Base-by-base conservation (phyloP, 129 eudicot genomes). In the Helianthus tuberosus region DNA sequence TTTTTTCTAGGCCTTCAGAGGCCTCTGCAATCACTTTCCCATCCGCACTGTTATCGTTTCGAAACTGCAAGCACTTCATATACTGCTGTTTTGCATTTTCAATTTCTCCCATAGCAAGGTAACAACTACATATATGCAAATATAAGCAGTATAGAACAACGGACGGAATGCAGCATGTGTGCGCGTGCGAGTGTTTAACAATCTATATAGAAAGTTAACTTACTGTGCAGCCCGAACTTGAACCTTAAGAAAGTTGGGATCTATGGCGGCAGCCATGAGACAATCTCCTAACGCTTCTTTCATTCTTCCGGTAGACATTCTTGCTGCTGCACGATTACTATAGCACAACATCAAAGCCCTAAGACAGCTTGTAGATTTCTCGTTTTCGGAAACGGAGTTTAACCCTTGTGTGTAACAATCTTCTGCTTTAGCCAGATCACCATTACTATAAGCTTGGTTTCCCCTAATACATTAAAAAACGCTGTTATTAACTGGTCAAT, bases 291-390 rank as follows among this genome's bases (percentile, higher is more conserved):
- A 77, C 44, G 97, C 99, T 80, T 88, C 99, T 80, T 86, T 88
- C 84, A 91, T 72, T 71, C 87, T 94, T 73, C 99, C 96, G 66
- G 84, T 88, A 47, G 96, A 85, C 79, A 94, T 91, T 13, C 88
- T 87, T 69, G 95, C 78, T 47, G 96, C 99, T 68, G 99, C 96
- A 80, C 99, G 97, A 78, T 91, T 94, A 78, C 99, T 94, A 73
- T 91, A 89, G 78, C 99, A 94, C 75, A 94, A 65, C 96, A 88
- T 82, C 69, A 89, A 72, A 74, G 93, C 93, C 87, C 81, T 79
- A 36, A 85, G 89, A 72, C 94, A 86, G 66, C 85, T 84, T 75
- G 64, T 82, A 36, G 97, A 88, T 39, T 86, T 72, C 81, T 94
- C 99, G 43, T 60, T 84, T 82, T 80, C 66, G 51, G 99, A 83